These are phyloP conservation scores for Pilasporangium apinafurcum DNA, from an alignment of 352 stramenopile species.

Conservation along the genomic window DNA sequence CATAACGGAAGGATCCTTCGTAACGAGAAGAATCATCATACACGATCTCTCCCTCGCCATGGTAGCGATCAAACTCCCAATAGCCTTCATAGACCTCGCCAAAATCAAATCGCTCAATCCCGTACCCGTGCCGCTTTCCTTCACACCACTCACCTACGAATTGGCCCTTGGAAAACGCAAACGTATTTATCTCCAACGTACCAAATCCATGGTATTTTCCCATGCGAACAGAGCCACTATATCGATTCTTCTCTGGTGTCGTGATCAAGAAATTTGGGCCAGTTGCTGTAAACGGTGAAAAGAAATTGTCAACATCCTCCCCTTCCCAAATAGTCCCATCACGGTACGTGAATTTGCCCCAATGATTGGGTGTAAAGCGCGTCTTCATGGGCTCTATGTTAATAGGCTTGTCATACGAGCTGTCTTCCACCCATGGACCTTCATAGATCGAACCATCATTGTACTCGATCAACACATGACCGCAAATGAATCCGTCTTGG, in stretches of 20 bases:
- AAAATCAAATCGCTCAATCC: constrained; percentile 69
- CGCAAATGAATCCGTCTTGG: constrained; percentile 54
- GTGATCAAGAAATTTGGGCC: constrained; percentile 53
- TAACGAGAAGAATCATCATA: constrained; percentile 66
- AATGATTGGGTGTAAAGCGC: constrained; percentile 28
- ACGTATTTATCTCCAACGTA: constrained; percentile 53
- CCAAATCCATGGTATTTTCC: constrained; percentile 74
- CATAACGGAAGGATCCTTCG: constrained; percentile 54
- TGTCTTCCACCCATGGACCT: constrained; percentile 72
- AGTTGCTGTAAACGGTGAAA: constrained; percentile 64
- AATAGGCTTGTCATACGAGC: constrained; percentile 32
- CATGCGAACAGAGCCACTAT: constrained; percentile 39
- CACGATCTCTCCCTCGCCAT: constrained; percentile 59
- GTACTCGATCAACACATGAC: constrained; percentile 61
- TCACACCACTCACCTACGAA: constrained; percentile 83
- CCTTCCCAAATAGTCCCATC: constrained; percentile 75
- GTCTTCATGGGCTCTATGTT: constrained; percentile 56
- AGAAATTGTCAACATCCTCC: constrained; percentile 77
- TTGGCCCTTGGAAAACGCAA: constrained; percentile 52
- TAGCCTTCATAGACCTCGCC: constrained; percentile 79
- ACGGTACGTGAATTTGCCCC: constrained; percentile 66
- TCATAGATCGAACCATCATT: constrained; percentile 78
- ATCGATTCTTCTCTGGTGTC: constrained; percentile 30
- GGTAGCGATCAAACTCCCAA: constrained; percentile 57
- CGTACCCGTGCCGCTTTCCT: constrained; percentile 71